A percentile compares a stretch with the other conserved stretches of the same genome.
Conservation (phyloP, 768 basidiomycete species). For the Galerina sulciceps region DNA sequence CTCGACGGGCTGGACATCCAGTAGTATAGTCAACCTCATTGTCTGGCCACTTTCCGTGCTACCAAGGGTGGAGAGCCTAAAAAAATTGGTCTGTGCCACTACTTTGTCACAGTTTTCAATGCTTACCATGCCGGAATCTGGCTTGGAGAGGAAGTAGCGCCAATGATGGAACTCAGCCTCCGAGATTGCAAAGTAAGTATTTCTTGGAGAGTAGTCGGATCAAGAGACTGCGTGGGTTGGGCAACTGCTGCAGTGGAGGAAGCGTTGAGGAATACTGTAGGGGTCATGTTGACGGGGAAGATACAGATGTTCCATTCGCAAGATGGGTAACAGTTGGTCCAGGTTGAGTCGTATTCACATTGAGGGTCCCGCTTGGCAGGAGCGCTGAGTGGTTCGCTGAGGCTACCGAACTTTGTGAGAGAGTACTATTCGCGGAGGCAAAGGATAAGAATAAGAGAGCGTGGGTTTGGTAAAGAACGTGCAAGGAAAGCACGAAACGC, state of each 20-base stretch:
- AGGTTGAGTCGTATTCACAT: neutral
- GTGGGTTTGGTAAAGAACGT: conserved; percentile 18
- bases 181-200: conserved; percentile 29
- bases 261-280: conserved; percentile 4
- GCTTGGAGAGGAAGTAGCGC: conserved; percentile 30
- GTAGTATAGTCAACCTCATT: conserved; percentile 62
- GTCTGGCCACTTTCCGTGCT: conserved; percentile 58
- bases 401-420: neutral
- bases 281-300: neutral
- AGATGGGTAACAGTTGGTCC: neutral
- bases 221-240: conserved; percentile 21
- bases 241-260: conserved; percentile 4
- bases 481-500: conserved; percentile 14
- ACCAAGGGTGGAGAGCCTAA: conserved; percentile 52
- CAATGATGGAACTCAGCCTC: conserved; percentile 47
- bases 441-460: conserved; percentile 14
- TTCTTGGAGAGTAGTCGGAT: conserved; percentile 21
- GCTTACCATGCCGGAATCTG: conserved; percentile 45
- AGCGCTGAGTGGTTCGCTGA: neutral
- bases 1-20: conserved; percentile 63
- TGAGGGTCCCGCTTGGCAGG: neutral
- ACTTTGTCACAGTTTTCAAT: neutral
- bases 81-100: too few relatives aligned
- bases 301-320: conserved; percentile 1
- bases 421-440: conserved; percentile 2